Evolutionary conservation across 148 eudicot species (phyloP).

Genomic region (Chenopodium formosanum): DNA sequence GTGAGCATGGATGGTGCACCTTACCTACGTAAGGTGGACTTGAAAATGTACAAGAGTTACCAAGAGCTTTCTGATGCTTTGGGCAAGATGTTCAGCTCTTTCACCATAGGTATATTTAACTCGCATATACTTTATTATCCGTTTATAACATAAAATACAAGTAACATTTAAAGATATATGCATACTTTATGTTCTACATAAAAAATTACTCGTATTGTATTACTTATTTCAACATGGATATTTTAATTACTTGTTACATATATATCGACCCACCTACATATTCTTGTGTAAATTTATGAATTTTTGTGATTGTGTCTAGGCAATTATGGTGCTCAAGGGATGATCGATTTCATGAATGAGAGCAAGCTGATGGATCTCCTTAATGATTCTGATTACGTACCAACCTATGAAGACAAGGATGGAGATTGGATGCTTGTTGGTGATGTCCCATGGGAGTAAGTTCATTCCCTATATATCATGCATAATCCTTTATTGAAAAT

Average conservation of each 20-base stretch:
- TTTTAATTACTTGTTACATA: no score
- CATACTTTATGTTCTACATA: neutral
- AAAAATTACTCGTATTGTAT: neutral
- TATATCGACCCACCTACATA: no score
- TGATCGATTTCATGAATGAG: conserved; percentile 93
- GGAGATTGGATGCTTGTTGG: conserved; percentile 97
- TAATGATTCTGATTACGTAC: conserved; percentile 74
- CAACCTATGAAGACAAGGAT: conserved; percentile 84
- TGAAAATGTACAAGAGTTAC: conserved; percentile 68
- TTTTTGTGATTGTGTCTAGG: conserved; percentile 29
- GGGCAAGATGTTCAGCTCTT: conserved; percentile 78
- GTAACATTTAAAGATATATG: neutral
- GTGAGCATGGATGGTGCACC: conserved; percentile 96
- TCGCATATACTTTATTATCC: neutral
- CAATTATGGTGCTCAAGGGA: conserved; percentile 65
- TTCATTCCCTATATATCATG: neutral
- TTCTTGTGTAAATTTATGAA: neutral
- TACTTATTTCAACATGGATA: neutral
- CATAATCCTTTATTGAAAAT: neutral
- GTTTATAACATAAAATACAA: no score
- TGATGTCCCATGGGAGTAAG: conserved; percentile 94
- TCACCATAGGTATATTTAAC: conserved; percentile 47
- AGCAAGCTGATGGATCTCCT: conserved; percentile 75
- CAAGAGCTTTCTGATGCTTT: conserved; percentile 75
- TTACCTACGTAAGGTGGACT: conserved; percentile 82